Evolutionary conservation across 768 basidiomycete species (phyloP), one percentile per base, ranked within the genome.

Genomic region (Lyophyllum shimeji): DNA sequence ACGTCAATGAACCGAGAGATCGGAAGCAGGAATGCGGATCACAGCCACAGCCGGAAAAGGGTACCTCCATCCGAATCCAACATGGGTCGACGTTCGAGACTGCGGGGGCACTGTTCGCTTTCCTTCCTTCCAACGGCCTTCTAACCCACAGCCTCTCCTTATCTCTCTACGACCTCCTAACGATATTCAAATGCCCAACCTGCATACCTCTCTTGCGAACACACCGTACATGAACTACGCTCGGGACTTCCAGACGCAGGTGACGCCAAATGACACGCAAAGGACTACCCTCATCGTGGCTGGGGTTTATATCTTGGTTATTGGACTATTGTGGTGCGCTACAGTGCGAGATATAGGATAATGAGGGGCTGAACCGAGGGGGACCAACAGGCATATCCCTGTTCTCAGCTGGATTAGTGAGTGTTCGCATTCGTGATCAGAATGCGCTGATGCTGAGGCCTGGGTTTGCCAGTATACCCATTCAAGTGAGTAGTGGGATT

Each of bases 251-350:
- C 59, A 75, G 58, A 68, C 71, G 3, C 67, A 63, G 52, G 57
- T 93, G 33, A 82, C 82, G 21, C 90, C 90, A 1, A 90, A 83
- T 59, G 74, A 72, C 9, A 93, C 91, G 7, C 91, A 93, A 67
- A 75, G 77, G 60, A 84, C 76, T 13, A 94, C 92, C 0, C 72
- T 94, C 46, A 92, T 94, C 52, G 86, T 92, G 27, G 92, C 90
- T 7, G 90, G 83, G 9, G 77, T 77, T 27, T 94, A 93, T 70
- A 74, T 93, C 53, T 24, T 93, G 21, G 79, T 71, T 3, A 94
- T 93, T 67, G 87, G 76, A n/a, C 84, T 94, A 51, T 71, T 94
- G 59, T 94, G 92, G 91, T 88, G 66, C 60, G 84, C 43, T 42
- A 18, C 12, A n/a, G 1, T 46, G 46, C 20, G 15, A n/a, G 1